A percentile compares a stretch with the other conserved stretches of the same genome.
Evolutionary conservation across 2,329 filamentous ascomycete genomes (phyloP).

Genomic region (Ceratocystis colombiana): DNA sequence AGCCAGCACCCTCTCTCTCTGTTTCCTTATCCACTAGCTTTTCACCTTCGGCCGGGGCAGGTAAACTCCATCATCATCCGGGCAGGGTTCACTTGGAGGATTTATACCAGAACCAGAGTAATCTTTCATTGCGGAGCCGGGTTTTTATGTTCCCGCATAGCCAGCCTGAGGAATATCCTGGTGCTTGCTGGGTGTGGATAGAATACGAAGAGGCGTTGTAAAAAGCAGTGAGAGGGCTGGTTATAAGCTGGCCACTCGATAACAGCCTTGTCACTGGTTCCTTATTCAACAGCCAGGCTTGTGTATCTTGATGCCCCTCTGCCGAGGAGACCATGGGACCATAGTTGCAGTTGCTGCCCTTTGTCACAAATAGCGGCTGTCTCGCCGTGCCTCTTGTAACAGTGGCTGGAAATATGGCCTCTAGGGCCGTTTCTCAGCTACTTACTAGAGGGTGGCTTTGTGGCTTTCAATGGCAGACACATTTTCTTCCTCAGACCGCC

Average conservation of each 20-base stretch:
- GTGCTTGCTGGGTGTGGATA: no score
- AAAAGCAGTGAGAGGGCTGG: no score
- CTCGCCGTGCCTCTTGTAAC: not conserved
- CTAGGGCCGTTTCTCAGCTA: not conserved
- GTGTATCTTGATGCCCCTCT: not conserved
- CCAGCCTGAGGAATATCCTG: not conserved
- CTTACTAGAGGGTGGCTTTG: not conserved
- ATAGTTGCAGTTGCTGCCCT: not conserved
- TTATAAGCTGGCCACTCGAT: no score
- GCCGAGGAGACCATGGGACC: not conserved
- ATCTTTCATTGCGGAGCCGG: not conserved
- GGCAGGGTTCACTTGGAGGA: not conserved
- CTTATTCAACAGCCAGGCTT: not conserved
- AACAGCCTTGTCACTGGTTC: not conserved
- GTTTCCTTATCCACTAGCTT: not conserved
- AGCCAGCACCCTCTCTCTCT: not conserved
- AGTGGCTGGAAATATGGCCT: constrained; percentile 9
- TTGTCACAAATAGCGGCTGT: not conserved
- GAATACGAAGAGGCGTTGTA: no score
- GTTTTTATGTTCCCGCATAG: not conserved
- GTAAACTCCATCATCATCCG: not conserved
- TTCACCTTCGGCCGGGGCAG: not conserved
- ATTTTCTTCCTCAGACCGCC: constrained; percentile 6
- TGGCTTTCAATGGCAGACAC: not conserved
- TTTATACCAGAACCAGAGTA: not conserved